phyloP scores from a whole-genome alignment of 768 basidiomycete genomes.

The Chalciporus piperatus region DNA sequence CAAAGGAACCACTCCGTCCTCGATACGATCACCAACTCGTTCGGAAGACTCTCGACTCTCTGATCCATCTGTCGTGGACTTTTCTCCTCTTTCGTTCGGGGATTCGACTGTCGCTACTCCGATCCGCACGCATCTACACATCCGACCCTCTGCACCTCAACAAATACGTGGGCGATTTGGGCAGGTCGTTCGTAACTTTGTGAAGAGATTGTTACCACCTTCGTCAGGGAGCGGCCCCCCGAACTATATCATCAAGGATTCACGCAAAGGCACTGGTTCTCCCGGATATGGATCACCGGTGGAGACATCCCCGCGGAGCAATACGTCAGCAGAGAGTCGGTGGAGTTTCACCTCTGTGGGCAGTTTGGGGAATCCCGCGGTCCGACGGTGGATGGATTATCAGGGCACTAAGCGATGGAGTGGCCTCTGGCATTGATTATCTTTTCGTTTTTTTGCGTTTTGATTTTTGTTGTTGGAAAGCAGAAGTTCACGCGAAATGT shows the following conservation, averaged over 20 bases:
- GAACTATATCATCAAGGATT: background rate
- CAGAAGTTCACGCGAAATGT: background rate
- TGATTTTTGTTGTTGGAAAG: background rate
- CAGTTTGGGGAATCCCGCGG: slow-evolving; percentile 4
- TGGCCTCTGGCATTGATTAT: slow-evolving; percentile 20
- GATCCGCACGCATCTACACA: background rate
- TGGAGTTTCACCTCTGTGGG: slow-evolving; percentile 21
- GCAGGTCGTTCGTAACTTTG: slow-evolving; percentile 20
- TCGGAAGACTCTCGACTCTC: slow-evolving; percentile 2
- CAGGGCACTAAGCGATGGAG: slow-evolving; percentile 19
- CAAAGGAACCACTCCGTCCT: background rate
- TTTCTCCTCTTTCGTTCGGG: slow-evolving; percentile 11
- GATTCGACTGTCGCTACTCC: background rate
- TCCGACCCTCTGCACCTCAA: background rate
- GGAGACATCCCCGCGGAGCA: slow-evolving; percentile 16
- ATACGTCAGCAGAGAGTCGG: slow-evolving; percentile 11
- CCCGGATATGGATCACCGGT: background rate
- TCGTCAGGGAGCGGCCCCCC: slow-evolving; percentile 2
- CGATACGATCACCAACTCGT: background rate
- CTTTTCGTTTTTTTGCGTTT: background rate
- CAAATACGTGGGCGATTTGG: slow-evolving; percentile 17
- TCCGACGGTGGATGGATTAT: slow-evolving; percentile 2
- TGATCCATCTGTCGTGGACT: slow-evolving; percentile 12
- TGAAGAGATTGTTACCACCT: slow-evolving; percentile 20
- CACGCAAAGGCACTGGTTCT: background rate